Evolutionary conservation across 208 protist genomes (phyloP).

Genomic region (Phytomonas francai): DNA sequence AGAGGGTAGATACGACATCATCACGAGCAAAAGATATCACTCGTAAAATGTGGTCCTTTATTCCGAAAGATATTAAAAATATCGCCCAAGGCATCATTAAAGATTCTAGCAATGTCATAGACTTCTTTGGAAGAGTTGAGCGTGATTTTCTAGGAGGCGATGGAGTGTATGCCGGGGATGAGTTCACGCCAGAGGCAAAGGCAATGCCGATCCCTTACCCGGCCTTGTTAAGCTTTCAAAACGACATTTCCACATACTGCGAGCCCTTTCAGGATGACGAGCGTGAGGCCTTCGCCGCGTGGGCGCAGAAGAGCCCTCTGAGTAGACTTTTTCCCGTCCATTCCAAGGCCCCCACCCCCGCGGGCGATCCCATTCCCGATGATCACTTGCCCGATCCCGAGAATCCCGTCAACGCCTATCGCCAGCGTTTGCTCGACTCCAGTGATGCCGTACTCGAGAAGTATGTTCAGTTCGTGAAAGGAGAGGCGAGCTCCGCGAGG

Average conservation of each 20-base stretch:
- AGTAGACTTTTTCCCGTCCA: conserved; percentile 27
- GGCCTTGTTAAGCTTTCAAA: conserved; percentile 29
- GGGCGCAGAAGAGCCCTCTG: conserved; percentile 33
- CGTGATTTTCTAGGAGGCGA: conserved; percentile 47
- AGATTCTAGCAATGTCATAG: conserved; percentile 49
- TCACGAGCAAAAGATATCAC: not conserved
- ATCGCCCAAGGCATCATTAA: conserved; percentile 47
- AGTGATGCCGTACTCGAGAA: conserved; percentile 47
- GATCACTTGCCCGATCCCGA: conserved; percentile 15
- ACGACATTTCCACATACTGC: conserved; percentile 31
- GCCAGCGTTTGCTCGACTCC: conserved; percentile 60
- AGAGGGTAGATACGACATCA: too few relatives aligned
- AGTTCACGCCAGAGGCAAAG: conserved; percentile 31
- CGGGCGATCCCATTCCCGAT: not conserved
- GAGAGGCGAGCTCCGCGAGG: conserved; percentile 25
- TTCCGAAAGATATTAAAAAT: conserved; percentile 50
- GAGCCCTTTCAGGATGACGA: conserved; percentile 23
- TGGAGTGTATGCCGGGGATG: conserved; percentile 54
- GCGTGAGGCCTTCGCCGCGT: conserved; percentile 31
- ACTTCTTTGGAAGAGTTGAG: conserved; percentile 36
- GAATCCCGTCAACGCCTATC: conserved; percentile 27
- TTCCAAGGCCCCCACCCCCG: conserved; percentile 4
- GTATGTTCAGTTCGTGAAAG: conserved; percentile 49
- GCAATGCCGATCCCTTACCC: conserved; percentile 33
- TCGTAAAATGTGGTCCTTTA: conserved; percentile 43